Conservation (phyloP, 139 green algal genomes). For the Haematococcus lacustris region DNA sequence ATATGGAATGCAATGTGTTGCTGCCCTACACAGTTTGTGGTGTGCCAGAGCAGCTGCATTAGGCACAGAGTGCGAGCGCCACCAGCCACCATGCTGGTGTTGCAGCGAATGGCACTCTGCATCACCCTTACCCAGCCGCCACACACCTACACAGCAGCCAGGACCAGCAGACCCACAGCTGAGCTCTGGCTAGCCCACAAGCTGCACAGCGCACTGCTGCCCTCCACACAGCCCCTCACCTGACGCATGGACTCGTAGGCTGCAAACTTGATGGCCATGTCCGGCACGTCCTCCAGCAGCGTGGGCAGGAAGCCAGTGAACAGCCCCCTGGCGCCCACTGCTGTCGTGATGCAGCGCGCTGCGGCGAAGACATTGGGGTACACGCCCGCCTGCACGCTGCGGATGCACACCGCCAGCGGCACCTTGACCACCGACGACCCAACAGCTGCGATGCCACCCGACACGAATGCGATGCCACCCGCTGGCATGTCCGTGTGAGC, state of each 20-base stretch:
- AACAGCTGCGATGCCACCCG: constrained; percentile 63
- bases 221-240: too few relatives aligned
- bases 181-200: too few relatives aligned
- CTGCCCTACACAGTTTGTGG: too few relatives aligned
- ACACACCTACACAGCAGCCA: too few relatives aligned
- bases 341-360: constrained; percentile 39
- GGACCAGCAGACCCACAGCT: too few relatives aligned
- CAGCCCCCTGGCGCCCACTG: constrained; percentile 57
- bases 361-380: constrained; percentile 70
- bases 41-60: too few relatives aligned
- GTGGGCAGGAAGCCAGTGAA: constrained; percentile 79
- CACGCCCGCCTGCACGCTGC: constrained; percentile 71
- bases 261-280: constrained; percentile 89
- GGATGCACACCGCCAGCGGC: constrained; percentile 78
- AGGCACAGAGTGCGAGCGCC: too few relatives aligned
- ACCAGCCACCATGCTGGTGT: too few relatives aligned
- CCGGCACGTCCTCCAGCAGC: constrained; percentile 78
- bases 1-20: too few relatives aligned
- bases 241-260: constrained; percentile 53
- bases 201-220: too few relatives aligned
- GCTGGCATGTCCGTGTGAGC: constrained; percentile 26
- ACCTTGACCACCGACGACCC: constrained; percentile 78
- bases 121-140: too few relatives aligned
- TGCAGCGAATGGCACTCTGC: too few relatives aligned
- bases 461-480: constrained; percentile 62